Base-by-base conservation (phyloP, 1,284 basidiomycete genomes). In the Blastosporella zonata region DNA sequence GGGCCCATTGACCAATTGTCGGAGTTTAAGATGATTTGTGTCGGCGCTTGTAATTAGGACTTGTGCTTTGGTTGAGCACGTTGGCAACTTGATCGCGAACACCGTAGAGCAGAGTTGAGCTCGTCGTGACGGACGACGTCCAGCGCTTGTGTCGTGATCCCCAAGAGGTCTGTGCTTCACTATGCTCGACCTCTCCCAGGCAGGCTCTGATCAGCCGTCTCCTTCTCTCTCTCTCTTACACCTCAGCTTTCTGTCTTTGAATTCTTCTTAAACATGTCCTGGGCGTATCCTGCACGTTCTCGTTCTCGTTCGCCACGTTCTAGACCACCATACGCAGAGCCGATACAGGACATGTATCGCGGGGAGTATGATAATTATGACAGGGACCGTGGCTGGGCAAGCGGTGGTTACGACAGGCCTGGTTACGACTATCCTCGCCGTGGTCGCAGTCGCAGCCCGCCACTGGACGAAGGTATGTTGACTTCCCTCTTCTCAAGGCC, bases 141-240 rank as follows among this genome's bases (percentile, higher is more conserved):
- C 74, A 75, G 49, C 73, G 70, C 70, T 61, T 52, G 74, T 78
- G 76, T 71, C 77, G 79, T 76, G 78, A 79, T 78, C 73, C n/a
- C 64, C 72, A 79, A 78, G 85, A 90, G 87, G 87, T 90, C 87
- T 87, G 87, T 90, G 78, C 82, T 84, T 83, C 79, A 79, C 81
- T 79, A 89, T 90, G 87, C 83, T 82, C 83, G 81, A 78, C 83
- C 79, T 77, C 75, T 71, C 72, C 73, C 73, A 75, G 70, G 63
- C 72, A 75, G 75, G 74, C 80, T 79, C 77, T 85, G 75, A 83
- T 84, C 70, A 73, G 73, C 73, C 73, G 63, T 81, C 77, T 76
- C 66, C 62, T 79, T 77, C 73, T 78, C 74, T 81, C 77, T 80
- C 74, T 79, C 71, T 13, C 29, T 31, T 74, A 72, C 45, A 52